Percentiles rank a stretch among this genome's conserved stretches.
Evolutionary conservation across 441 rosid species (phyloP).

Genomic region (Gossypium trilobum): DNA sequence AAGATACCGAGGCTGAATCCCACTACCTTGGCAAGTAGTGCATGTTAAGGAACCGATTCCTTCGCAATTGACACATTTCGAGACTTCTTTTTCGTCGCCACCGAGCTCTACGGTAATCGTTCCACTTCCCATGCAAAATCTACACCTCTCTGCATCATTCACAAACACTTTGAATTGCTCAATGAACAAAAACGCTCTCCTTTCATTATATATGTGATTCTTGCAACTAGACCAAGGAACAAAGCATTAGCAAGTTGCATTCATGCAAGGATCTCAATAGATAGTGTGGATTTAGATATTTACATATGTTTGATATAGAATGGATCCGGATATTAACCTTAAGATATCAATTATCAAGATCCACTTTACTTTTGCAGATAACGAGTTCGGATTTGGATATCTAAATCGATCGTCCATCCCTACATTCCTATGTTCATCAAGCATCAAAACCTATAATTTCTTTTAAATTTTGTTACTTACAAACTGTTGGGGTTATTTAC

Average conservation of each 20-base stretch:
- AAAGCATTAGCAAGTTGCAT: neutral
- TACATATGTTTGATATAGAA: too few relatives aligned
- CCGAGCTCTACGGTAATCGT: slow-evolving; percentile 58
- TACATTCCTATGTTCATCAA: neutral
- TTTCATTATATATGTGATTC: neutral
- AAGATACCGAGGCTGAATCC: slow-evolving; percentile 94
- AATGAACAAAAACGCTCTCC: neutral
- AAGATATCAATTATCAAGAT: too few relatives aligned
- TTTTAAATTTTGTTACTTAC: neutral
- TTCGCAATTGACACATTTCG: slow-evolving; percentile 68
- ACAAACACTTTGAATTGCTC: neutral
- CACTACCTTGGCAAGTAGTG: slow-evolving; percentile 90
- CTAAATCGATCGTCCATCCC: too few relatives aligned
- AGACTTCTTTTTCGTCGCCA: slow-evolving; percentile 66
- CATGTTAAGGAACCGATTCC: slow-evolving; percentile 81
- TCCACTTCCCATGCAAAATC: slow-evolving; percentile 79
- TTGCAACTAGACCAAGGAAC: neutral
- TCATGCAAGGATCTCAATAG: neutral
- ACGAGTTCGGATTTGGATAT: too few relatives aligned
- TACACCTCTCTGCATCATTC: slow-evolving; percentile 54
- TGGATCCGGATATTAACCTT: too few relatives aligned
- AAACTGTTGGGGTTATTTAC: neutral
- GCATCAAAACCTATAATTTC: neutral
- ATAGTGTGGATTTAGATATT: too few relatives aligned
- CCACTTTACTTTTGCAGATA: too few relatives aligned